Base-by-base conservation (phyloP, 2,329 filamentous ascomycete genomes). In the Mollisiaceae sp. region DNA sequence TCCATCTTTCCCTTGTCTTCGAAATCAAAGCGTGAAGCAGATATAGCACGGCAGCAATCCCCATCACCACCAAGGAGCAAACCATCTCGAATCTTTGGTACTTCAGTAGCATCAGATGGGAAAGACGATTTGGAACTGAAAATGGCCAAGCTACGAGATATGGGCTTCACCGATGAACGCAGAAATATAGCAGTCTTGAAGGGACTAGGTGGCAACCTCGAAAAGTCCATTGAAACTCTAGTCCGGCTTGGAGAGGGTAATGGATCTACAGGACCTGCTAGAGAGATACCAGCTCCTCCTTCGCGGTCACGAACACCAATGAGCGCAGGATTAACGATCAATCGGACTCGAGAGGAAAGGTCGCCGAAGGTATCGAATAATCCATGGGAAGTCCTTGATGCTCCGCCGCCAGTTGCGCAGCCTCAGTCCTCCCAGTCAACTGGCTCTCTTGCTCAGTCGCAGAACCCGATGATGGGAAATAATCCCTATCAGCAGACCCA, bases 121-220 rank as follows among this genome's bases (percentile, higher is more conserved):
- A 32, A 56, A 8, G 83, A 91, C 70, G 88, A 89, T 65, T 84
- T 89, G 62, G 92, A 96, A 52, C 83, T 85, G 59, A 98, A 98
- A 77, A 79, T 98, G 76, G 82, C 83, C 2, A 89, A 87, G 60
- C 80, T 99, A 64, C 86, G 89, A 63, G 93, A 97, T 64, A 97
- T 98, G 93, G 95, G 95, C 0, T 99, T 99, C 73, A 82, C 81
- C 4, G 93, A 99, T 75, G 88, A 90, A 50, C 91, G 90, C 72
- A 87, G 91, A 65, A 98, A 97, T 74, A 83, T 87, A 4, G 88
- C 90, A 60, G 88, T 97, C 32, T 80, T 99, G 20, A 94, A 93
- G 75, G 91, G 91, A 2, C 84, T 96, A 36, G 89, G 91, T 74
- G 94, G 94, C 4, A 94, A 95, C 74, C 76, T 99, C 65, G 93